Evolutionary conservation across 2,329 filamentous ascomycete species (phyloP), one percentile per base, ranked within the genome.

Genomic region (Cylindrodendrum hubeiense): DNA sequence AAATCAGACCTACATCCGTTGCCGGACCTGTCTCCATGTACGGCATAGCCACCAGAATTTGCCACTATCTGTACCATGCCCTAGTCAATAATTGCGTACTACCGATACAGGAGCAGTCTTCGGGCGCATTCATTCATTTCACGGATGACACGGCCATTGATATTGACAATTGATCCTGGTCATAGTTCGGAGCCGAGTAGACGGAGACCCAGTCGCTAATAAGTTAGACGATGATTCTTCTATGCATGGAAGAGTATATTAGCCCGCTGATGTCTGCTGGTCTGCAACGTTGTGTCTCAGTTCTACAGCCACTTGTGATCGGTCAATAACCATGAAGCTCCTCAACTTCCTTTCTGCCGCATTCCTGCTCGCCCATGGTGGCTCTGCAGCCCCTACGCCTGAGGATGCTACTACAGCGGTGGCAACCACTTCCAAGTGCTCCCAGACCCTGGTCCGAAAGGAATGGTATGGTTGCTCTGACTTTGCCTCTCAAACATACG

Each of bases 241-340:
- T 44, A 44, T 44, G 41, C 41, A 24, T 44, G 41, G 41, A 57
- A 49, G 33, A 58, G 55, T 58, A 58, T 58, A 58, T 50, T 58
- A 58, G 55, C 55, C 43, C 15, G 55, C 30, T 5, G 13, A 3
- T 33, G 17, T 58, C 55, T 34, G 22, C 41, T 50, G 22, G 33
- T 30, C 22, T 58, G 21, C 6, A 30, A 44, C 28, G 10, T 41
- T 3, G 17, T n/a, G 41, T n/a, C 53, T 21, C 21, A 50, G 44
- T 22, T 49, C 44, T 50, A 12, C 55, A 50, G 43, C 12, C 44
- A 50, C 33, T 50, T 30, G 22, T 33, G 22, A 41, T 58, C 44
- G 15, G 41, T 24, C 41, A 44, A 44, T 50, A 17, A 39, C n/a
- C 44, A 58, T 58, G 55, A 58, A 58, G 44, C 44, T 58, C 33